Conservation (phyloP, 805 yeast genomes). For the Candida patagonica region DNA sequence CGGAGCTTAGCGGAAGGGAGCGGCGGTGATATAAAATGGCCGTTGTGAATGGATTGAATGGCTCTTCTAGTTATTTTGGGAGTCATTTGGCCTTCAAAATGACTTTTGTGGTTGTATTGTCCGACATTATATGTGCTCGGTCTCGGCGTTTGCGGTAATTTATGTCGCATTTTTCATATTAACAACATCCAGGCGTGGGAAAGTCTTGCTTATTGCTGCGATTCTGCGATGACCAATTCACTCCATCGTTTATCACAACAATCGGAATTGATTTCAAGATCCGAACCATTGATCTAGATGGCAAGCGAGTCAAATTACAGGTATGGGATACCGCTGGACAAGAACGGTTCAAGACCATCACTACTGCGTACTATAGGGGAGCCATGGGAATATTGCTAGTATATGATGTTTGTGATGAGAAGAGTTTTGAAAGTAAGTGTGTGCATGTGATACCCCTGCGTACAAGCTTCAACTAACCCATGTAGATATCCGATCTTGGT, state of each 20-base stretch:
- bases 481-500: constrained; percentile 78
- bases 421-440: constrained; percentile 60
- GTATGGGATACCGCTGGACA: constrained; percentile 99
- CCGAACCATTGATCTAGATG: constrained; percentile 89
- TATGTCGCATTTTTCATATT: neutral
- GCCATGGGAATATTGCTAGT: constrained; percentile 97
- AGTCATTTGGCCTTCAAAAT: neutral
- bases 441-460: neutral
- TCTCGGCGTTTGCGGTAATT: neutral
- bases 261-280: constrained; percentile 98
- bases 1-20: neutral
- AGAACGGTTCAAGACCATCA: constrained; percentile 94
- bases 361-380: constrained; percentile 96
- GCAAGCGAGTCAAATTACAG: constrained; percentile 86
- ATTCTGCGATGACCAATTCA: constrained; percentile 93
- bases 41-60: neutral
- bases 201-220: constrained; percentile 75
- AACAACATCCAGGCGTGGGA: constrained; percentile 27
- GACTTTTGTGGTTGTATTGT: neutral
- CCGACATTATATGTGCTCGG: neutral
- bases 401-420: constrained; percentile 95
- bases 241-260: constrained; percentile 93
- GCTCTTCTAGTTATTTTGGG: neutral
- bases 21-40: neutral
- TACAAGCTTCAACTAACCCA: neutral